Base-by-base conservation (phyloP, 176 grass and related monocot genomes). In the Elaeis guineensis region DNA sequence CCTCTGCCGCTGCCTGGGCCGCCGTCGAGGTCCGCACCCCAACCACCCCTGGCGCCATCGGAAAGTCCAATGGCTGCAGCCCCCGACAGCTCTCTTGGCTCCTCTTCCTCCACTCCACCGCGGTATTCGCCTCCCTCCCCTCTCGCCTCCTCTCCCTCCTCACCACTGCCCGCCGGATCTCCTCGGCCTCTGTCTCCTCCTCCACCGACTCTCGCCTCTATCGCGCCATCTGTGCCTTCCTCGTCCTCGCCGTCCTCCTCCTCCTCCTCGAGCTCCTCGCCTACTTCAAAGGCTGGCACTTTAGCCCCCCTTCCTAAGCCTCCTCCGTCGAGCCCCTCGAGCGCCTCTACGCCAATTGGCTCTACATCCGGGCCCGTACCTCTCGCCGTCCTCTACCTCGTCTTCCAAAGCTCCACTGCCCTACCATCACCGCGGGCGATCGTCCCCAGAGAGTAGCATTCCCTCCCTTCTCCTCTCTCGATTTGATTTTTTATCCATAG, bases 201-300 rank as follows among this genome's bases (percentile, higher is more conserved):
- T 28, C 50, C 15, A 5, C 59, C 16, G 35, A 44, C 9, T 61
- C 70, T 15, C 70, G 70, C 1, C 70, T 73, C 4, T 73, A 73
- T 51, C 59, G 70, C 25, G 16, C 55, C 26, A 73, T 73, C 70
- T 59, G 70, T 7, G 50, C 26, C 51, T 73, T 73, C 59, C 70
- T 73, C 51, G 58, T 44, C 25, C 20, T 73, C 25, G 70, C 70
- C 4, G 18, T 73, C 51, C 22, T 63, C 28, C 70, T 73, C 20
- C 59, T 73, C 19, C 5, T 54, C 50, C 59, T 73, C 70, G 70
- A 73, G 21, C 70, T 73, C 26, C 59, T 51, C 11, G 70, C 70
- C 19, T 73, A 73, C 59, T 54, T 21, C 70, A 61, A 61, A 18
- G 70, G 70, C 49, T 73, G 70, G 70, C 70, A 73, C 20, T 73